phyloP scores from a whole-genome alignment of 169 alveolate species.

The Eimeria maxima region DNA sequence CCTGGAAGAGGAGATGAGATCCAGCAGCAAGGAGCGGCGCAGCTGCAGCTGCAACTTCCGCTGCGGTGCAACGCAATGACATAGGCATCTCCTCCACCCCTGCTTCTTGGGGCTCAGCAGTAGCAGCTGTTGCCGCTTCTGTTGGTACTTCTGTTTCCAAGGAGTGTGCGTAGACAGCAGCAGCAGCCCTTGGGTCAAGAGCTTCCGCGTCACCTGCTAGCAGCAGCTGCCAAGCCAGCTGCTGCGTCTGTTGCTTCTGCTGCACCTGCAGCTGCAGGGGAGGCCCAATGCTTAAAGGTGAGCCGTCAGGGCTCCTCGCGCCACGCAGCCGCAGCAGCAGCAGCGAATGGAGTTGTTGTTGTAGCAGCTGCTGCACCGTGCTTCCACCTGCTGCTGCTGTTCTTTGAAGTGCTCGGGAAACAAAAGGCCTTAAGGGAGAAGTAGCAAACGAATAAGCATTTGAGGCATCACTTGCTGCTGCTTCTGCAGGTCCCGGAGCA shows the following conservation, averaged over 20 bases:
- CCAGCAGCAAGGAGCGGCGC: slow-evolving; percentile 31
- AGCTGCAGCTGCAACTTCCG: slow-evolving; percentile 33
- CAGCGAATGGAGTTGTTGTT: slow-evolving; percentile 36
- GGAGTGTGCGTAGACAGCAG: background rate
- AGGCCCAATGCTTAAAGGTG: slow-evolving; percentile 36
- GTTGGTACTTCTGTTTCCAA: background rate
- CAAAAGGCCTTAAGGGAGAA: slow-evolving; percentile 38
- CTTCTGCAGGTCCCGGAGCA: slow-evolving; percentile 16
- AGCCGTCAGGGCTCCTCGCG: slow-evolving; percentile 21
- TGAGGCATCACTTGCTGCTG: background rate
- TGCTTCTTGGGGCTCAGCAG: background rate
- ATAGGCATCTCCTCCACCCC: slow-evolving; percentile 20
- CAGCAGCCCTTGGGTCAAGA: slow-evolving; percentile 15
- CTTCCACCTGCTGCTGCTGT: slow-evolving; percentile 45
- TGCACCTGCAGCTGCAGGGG: slow-evolving; percentile 22
- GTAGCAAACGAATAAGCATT: background rate
- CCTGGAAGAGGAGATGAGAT: slow-evolving; percentile 2
- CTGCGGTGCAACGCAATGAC: background rate
- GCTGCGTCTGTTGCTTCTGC: slow-evolving; percentile 41
- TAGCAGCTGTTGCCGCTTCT: background rate
- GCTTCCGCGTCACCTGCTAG: slow-evolving; percentile 54
- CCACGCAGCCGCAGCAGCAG: slow-evolving; percentile 62
- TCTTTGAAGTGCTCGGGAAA: slow-evolving; percentile 40
- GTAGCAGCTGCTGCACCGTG: slow-evolving; percentile 67
- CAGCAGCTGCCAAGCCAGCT: slow-evolving; percentile 45